Evolutionary conservation across 2,329 filamentous ascomycete genomes (phyloP).

Genomic region (Diaporthe australafricana): DNA sequence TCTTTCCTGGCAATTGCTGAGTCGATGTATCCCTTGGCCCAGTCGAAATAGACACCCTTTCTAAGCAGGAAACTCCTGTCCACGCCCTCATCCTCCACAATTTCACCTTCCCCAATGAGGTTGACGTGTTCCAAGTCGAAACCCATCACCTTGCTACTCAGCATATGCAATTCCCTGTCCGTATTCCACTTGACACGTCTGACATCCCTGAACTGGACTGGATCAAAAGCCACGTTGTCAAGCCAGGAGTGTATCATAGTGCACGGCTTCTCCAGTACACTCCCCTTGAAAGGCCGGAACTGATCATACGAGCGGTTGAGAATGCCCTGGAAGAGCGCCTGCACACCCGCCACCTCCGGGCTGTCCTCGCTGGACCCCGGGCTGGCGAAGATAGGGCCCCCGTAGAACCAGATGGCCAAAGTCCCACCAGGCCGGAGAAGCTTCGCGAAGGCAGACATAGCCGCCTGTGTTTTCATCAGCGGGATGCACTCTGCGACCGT

Average conservation of each 20-base stretch:
- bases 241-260: background rate
- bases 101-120: background rate
- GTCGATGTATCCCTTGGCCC: background rate
- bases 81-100: background rate
- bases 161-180: background rate
- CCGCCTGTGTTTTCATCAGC: background rate
- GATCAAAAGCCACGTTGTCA: background rate
- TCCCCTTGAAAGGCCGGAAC: background rate
- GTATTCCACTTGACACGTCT: background rate
- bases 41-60: background rate
- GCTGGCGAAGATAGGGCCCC: background rate
- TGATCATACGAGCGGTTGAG: background rate
- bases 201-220: background rate
- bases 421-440: background rate
- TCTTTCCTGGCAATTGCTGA: background rate
- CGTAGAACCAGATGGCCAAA: background rate
- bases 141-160: background rate
- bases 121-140: background rate
- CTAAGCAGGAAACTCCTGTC: background rate
- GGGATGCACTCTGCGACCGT: background rate
- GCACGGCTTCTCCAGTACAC: background rate
- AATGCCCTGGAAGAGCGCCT: background rate
- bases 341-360: background rate
- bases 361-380: background rate
- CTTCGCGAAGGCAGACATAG: background rate